Conservation (phyloP, 2,329 filamentous ascomycete species). For the Escovopsis sp. region DNA sequence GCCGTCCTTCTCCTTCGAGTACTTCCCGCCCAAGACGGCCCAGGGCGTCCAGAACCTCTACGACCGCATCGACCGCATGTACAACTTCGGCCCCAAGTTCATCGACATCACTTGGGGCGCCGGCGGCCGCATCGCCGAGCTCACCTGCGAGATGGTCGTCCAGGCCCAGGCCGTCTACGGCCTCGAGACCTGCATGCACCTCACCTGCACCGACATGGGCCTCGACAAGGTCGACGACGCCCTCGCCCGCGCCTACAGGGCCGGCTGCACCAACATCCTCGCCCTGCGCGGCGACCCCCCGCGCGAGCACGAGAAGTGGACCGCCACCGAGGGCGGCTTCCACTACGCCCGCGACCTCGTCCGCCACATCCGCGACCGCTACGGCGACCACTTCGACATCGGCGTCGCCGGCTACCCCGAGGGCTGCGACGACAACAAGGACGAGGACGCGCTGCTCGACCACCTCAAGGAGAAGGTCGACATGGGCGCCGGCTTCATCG, state of each 20-base stretch:
- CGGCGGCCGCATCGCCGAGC: conserved; percentile 73
- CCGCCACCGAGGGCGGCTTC: conserved; percentile 72
- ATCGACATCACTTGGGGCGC: conserved; percentile 98
- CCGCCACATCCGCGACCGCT: conserved; percentile 62
- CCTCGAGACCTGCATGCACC: conserved; percentile 95
- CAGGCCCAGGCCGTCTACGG: conserved; percentile 92
- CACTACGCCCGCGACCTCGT: conserved; percentile 86
- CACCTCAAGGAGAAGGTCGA: conserved; percentile 97
- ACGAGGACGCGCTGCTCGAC: conserved; percentile 70
- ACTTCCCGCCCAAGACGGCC: conserved; percentile 95
- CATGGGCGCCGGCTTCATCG: conserved; percentile 80
- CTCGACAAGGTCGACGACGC: conserved; percentile 81
- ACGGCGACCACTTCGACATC: conserved; percentile 72
- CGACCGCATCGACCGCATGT: conserved; percentile 99
- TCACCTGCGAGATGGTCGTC: conserved; percentile 95
- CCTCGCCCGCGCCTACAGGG: conserved; percentile 74
- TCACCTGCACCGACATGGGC: conserved; percentile 98
- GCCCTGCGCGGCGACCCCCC: conserved; percentile 88
- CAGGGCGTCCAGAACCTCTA: conserved; percentile 98
- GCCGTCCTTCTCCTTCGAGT: conserved; percentile 96
- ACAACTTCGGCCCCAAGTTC: conserved; percentile 82
- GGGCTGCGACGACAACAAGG: conserved; percentile 82
- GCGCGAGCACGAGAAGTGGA: conserved; percentile 86
- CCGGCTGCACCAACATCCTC: conserved; percentile 93
- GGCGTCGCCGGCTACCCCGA: conserved; percentile 95